Base-by-base conservation (phyloP, 345 rosid genomes). In the Salix suchowensis region DNA sequence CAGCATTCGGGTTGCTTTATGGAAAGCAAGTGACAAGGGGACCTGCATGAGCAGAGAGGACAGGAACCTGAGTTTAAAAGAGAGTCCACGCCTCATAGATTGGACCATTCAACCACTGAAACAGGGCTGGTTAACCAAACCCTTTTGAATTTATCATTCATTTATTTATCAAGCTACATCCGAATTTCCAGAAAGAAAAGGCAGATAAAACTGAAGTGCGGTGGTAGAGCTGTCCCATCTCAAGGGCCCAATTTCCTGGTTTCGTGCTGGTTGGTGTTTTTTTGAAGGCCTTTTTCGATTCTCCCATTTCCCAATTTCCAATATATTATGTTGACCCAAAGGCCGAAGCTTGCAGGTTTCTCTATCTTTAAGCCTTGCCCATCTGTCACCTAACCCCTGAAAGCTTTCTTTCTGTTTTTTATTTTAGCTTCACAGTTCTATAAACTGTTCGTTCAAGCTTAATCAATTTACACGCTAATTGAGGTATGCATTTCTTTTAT, bases 221-320 rank as follows among this genome's bases (percentile, higher is more conserved):
- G 78, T 76, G 30, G 78, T 55, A 12, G 73, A 55, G 58, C 28
- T 75, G 73, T 75, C 78, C 78, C 70, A 6, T 77, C 65, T 46
- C 6, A 21, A 21, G 61, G 60, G 48, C 8, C 68, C 64, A 15
- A 28, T 58, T 46, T 23, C 9, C 42, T 9, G 13, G 5, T 0
- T 75, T 39, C 58, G 68, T 68, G 55, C 42, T 55, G 14, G 28
- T n/a, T 6, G 4, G 14, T 48, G 21, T 65, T 11, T 1, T 30
- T 50, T 30, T 48, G 0, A 3, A 32, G 12, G 21, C 4, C 7
- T 23, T 23, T 75, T 52, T 2, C 8, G 9, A 50, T 18, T 11
- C 6, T 65, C 50, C 50, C 50, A 46, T 12, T 46, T 46, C 44
- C 44, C 44, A 10, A 40, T 40, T 40, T 40, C 42, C 21, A 2